Base-by-base conservation (phyloP, 106 monocot genomes). In the Allium fistulosum region DNA sequence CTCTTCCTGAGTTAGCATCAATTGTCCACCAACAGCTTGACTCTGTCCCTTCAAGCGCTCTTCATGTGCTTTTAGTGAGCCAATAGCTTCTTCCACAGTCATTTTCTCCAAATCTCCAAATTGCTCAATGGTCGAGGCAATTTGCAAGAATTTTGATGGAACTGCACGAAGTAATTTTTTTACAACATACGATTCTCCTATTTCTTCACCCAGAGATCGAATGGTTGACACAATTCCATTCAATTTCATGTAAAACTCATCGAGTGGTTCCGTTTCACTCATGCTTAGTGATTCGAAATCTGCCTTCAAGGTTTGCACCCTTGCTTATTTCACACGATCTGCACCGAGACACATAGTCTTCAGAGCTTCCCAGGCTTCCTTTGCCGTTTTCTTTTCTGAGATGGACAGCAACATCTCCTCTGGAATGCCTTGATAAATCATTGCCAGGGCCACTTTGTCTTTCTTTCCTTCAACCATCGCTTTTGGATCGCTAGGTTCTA, bases 381-480 rank as follows among this genome's bases (percentile, higher is more conserved):
- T 22, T 22, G 22, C 1, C 22, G 22, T 22, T 59, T 59, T 14
- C 59, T 59, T 59, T 18, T 59, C 59, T n/a, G 59, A 14, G 22
- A 59, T 14, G 22, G 59, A 59, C 59, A 59, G 22, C 59, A 59
- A 59, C 59, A 59, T 59, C 59, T 59, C 59, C 59, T 59, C 59
- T 16, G 59, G 59, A 59, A 59, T 59, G 15, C 59, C 59, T 8
- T 59, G 59, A 59, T 59, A 59, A 59, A 59, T 59, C 17, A 16
- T 18, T 18, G 59, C 59, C 59, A 59, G 1, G 10, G 53, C 53
- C 53, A 55, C 14, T 55, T 55, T 55, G 22, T 59, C 59, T 59
- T 59, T 59, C 59, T n/a, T 59, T 14, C 15, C 59, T 59, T 59
- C 59, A 59, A 59, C 59, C 15, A 16, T 2, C 15, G 15, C 9